phyloP scores from a whole-genome alignment of 495 filamentous ascomycete species.

The Oidiodendron maius region DNA sequence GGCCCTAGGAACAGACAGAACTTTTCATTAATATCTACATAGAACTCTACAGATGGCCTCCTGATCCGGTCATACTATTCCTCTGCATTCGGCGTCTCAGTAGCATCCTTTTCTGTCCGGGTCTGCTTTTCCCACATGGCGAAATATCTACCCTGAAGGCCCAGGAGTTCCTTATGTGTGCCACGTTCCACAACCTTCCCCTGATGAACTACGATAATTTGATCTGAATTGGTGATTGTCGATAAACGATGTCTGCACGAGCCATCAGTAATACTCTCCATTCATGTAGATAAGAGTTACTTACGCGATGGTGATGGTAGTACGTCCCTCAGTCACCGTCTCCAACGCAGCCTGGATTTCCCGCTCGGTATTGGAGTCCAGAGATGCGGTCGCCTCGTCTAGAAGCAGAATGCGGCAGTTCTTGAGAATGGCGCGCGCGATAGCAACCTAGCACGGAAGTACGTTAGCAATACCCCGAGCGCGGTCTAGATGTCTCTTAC shows the following conservation, averaged over 20 bases:
- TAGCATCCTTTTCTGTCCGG: slow-evolving; percentile 3
- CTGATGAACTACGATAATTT: slow-evolving; percentile 65
- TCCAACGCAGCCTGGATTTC: slow-evolving; percentile 57
- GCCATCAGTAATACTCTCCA: slow-evolving; percentile 1
- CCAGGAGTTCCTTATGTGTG: slow-evolving; percentile 65
- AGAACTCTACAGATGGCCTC: slow-evolving; percentile 3
- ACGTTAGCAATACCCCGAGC: slow-evolving; percentile 3
- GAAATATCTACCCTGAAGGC: slow-evolving; percentile 55
- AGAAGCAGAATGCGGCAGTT: slow-evolving; percentile 6
- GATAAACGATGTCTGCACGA: slow-evolving; percentile 45
- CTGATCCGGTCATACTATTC: slow-evolving; percentile 6
- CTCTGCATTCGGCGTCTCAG: slow-evolving; percentile 2
- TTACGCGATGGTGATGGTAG: slow-evolving; percentile 39
- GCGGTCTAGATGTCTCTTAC: slow-evolving; percentile 3
- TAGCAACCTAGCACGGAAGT: slow-evolving; percentile 39
- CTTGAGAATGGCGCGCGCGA: slow-evolving; percentile 58
- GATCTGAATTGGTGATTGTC: slow-evolving; percentile 69
- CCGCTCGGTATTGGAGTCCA: slow-evolving; percentile 43
- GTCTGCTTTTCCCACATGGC: slow-evolving; percentile 71
- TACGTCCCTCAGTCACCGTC: slow-evolving; percentile 52
- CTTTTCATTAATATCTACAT: slow-evolving; percentile 4
- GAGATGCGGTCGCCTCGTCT: slow-evolving; percentile 5
- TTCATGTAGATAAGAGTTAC: slow-evolving; percentile 1
- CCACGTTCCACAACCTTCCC: slow-evolving; percentile 64
- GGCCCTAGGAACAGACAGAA: slow-evolving; percentile 1